Percentiles rank a stretch among this genome's conserved stretches.
Evolutionary conservation across 2,329 filamentous ascomycete species (phyloP).

Genomic region (Penicillium sclerotigenum): DNA sequence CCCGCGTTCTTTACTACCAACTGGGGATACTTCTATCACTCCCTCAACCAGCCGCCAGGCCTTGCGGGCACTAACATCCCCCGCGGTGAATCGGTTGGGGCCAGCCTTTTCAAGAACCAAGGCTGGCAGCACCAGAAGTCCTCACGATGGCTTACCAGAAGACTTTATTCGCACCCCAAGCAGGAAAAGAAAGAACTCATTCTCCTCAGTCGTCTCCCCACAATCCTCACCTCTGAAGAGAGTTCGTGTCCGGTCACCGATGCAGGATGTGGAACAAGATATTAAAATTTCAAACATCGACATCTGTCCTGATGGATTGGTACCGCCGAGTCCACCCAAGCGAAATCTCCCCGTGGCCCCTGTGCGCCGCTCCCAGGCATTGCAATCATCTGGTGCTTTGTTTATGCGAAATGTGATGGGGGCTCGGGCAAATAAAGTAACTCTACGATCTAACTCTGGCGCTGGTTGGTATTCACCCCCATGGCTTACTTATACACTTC

Average conservation of each 20-base stretch:
- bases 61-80: conserved; percentile 43
- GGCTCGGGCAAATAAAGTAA: conserved; percentile 31
- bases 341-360: conserved; percentile 28
- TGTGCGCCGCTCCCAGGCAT: conserved; percentile 35
- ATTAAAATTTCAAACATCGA: conserved; percentile 30
- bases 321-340: conserved; percentile 19
- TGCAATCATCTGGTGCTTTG: conserved; percentile 39
- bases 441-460: conserved; percentile 36
- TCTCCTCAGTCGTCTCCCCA: conserved; percentile 46
- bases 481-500: conserved; percentile 2
- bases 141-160: conserved; percentile 26
- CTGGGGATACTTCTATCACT: conserved; percentile 31
- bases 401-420: conserved; percentile 40
- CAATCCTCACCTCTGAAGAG: conserved; percentile 50
- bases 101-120: conserved; percentile 43
- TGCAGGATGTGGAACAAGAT: conserved; percentile 31
- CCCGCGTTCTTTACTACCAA: conserved; percentile 44
- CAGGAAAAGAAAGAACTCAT: conserved; percentile 47
- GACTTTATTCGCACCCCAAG: conserved; percentile 40
- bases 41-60: conserved; percentile 45
- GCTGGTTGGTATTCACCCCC: conserved; percentile 32
- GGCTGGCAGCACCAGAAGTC: conserved; percentile 26
- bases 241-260: conserved; percentile 34
- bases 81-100: conserved; percentile 43
- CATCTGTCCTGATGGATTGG: conserved; percentile 17